Evolutionary conservation across 2,329 filamentous ascomycete genomes (phyloP).

Genomic region (Cladophialophora bantiana): DNA sequence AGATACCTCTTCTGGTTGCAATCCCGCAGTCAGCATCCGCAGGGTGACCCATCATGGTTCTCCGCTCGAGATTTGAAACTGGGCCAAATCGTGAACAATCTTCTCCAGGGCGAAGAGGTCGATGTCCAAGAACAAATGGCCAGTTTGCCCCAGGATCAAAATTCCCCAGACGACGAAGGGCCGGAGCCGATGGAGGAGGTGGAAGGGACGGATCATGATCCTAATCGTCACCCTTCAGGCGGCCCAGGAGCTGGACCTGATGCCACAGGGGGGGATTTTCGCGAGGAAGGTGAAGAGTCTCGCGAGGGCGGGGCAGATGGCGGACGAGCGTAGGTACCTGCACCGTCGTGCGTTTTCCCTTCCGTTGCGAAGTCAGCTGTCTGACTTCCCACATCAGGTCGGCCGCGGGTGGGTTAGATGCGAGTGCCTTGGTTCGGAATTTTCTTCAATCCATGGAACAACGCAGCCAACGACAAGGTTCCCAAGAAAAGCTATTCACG

Average conservation of each 20-base stretch:
- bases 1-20: conserved; percentile 97
- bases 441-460: conserved; percentile 83
- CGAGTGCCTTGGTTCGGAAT: conserved; percentile 81
- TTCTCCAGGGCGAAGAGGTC: conserved; percentile 89
- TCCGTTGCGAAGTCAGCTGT: conserved; percentile 36
- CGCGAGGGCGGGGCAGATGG: conserved; percentile 95
- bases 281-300: conserved; percentile 85
- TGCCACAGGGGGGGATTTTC: conserved; percentile 88
- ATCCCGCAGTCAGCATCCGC: conserved; percentile 78
- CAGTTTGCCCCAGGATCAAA: conserved; percentile 60
- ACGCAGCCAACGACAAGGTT: conserved; percentile 49
- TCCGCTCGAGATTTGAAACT: conserved; percentile 86
- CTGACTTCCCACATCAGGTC: conserved; percentile 62
- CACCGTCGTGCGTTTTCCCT: conserved; percentile 39
- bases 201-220: conserved; percentile 66
- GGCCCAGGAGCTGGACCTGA: conserved; percentile 83
- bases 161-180: conserved; percentile 65
- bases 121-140: conserved; percentile 77
- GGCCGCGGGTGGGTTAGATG: conserved; percentile 67
- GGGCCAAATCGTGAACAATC: conserved; percentile 81
- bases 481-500: conserved; percentile 73
- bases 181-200: conserved; percentile 82
- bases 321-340: conserved; percentile 95
- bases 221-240: conserved; percentile 64
- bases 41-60: conserved; percentile 77